Conservation (phyloP, 2,329 filamentous ascomycete genomes). For the Didymella glomerata region DNA sequence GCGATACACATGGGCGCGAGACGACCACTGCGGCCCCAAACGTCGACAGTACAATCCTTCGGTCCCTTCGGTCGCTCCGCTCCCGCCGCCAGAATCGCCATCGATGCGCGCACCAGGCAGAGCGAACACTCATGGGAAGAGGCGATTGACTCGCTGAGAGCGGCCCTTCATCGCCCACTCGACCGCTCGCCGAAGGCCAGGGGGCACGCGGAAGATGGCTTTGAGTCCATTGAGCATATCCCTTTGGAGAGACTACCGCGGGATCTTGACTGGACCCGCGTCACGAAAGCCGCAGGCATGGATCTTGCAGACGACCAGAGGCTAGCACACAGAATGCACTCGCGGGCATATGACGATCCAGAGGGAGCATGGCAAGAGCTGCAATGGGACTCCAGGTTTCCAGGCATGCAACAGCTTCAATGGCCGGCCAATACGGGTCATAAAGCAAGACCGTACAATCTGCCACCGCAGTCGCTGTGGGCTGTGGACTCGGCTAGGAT, state of each 20-base stretch:
- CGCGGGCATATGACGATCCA: constrained; percentile 23
- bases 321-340: constrained; percentile 25
- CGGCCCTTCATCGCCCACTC: constrained; percentile 51
- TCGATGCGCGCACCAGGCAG: constrained; percentile 69
- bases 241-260: constrained; percentile 26
- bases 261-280: constrained; percentile 35
- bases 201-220: background rate
- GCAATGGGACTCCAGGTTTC: constrained; percentile 40
- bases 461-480: constrained; percentile 59
- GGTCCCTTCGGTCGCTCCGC: constrained; percentile 72
- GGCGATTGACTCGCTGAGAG: constrained; percentile 58
- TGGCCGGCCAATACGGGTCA: constrained; percentile 55
- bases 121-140: constrained; percentile 67
- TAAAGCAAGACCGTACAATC: constrained; percentile 36
- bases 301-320: constrained; percentile 37
- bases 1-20: constrained; percentile 60
- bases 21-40: constrained; percentile 63
- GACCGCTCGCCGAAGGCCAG: background rate
- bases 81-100: constrained; percentile 69
- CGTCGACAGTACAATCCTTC: constrained; percentile 69
- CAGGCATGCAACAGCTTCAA: constrained; percentile 33
- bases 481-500: constrained; percentile 45
- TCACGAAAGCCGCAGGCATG: constrained; percentile 34
- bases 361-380: constrained; percentile 40
- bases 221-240: constrained; percentile 8